Percentiles rank a stretch among this genome's conserved stretches.
Conservation (phyloP, 306 rosid genomes). For the Trifolium repens region DNA sequence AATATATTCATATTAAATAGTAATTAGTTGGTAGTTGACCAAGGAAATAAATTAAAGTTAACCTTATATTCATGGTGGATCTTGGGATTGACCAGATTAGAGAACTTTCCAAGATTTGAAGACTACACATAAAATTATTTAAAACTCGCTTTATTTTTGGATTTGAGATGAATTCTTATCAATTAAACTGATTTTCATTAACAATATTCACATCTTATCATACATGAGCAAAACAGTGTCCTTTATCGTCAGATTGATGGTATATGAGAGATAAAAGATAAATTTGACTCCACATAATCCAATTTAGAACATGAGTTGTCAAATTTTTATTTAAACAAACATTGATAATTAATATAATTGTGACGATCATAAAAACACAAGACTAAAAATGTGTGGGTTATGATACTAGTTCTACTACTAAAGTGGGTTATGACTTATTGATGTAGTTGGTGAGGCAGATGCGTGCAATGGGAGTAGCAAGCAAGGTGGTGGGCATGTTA, state of each 20-base stretch:
- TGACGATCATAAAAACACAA: no score
- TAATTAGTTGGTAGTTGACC: no score
- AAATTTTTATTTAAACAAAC: neutral
- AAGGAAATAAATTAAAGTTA: no score
- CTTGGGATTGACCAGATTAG: neutral
- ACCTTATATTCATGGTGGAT: neutral
- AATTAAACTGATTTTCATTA: neutral
- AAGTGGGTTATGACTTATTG: neutral
- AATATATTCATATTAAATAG: no score
- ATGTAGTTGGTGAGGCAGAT: neutral
- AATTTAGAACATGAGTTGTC: neutral
- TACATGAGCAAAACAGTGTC: neutral
- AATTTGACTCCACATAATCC: no score
- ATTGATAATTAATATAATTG: neutral
- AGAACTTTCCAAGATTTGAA: no score
- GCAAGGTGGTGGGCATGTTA: slow-evolving; percentile 4
- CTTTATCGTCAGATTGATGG: no score
- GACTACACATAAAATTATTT: neutral
- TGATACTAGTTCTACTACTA: neutral
- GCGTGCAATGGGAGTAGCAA: neutral
- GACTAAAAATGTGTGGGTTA: no score
- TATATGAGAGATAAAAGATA: neutral
- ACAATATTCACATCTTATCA: neutral
- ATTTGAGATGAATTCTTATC: neutral
- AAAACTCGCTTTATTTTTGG: neutral